Conservation (phyloP, 306 rosid genomes). For the Prunus kanzakura region DNA sequence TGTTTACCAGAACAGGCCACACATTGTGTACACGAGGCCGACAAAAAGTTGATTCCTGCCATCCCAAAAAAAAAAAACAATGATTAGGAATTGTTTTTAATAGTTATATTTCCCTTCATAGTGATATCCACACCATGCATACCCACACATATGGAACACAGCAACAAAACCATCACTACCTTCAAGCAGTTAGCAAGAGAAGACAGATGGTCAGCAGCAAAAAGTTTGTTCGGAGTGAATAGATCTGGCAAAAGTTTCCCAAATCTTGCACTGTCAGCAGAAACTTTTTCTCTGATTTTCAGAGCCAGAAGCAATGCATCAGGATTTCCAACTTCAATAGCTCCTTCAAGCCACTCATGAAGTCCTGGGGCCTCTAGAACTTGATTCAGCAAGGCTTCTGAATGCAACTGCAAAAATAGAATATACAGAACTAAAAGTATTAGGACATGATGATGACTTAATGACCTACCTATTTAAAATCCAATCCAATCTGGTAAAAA, state of each 20-base stretch:
- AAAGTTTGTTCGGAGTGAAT: conserved; percentile 57
- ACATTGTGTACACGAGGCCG: conserved; percentile 89
- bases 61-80: conserved; percentile 17
- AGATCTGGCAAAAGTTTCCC: conserved; percentile 71
- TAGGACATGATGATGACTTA: not conserved
- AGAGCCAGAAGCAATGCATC: conserved; percentile 87
- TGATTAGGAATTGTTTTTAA: not conserved
- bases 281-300: conserved; percentile 50
- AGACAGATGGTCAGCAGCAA: conserved; percentile 63
- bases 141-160: not conserved
- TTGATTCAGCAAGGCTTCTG: conserved; percentile 50
- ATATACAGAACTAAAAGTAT: conserved; percentile 1
- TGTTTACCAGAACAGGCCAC: conserved; percentile 77
- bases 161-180: conserved; percentile 36
- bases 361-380: conserved; percentile 78
- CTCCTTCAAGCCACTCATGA: conserved; percentile 75
- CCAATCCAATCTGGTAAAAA: not conserved
- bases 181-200: conserved; percentile 70
- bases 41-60: conserved; percentile 94
- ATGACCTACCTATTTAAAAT: not conserved
- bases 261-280: conserved; percentile 44
- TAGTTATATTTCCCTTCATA: conserved; percentile 4
- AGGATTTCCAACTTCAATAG: conserved; percentile 80
- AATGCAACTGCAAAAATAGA: conserved; percentile 55
- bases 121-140: conserved; percentile 1